A percentile compares a stretch with the other conserved stretches of the same genome.
phyloP scores from a whole-genome alignment of 1,284 basidiomycete species.

The Moniliella sp. region DNA sequence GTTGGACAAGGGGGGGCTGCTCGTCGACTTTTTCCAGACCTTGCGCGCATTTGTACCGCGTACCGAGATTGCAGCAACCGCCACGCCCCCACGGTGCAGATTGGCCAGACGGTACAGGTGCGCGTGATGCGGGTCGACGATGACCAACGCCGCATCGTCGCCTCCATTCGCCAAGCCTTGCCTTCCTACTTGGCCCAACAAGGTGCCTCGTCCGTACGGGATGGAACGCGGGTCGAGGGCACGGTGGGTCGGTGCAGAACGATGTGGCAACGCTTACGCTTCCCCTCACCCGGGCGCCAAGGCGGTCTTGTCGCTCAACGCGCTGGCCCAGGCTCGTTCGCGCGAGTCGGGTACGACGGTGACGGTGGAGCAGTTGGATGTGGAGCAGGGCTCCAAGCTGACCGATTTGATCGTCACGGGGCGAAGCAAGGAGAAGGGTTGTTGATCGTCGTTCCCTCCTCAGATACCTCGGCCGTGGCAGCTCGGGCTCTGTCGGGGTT shows the following conservation, averaged over 20 bases:
- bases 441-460: conserved; percentile 37
- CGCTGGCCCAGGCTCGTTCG: conserved; percentile 73
- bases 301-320: conserved; percentile 63
- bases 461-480: no score
- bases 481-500: no score
- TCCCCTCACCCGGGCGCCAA: conserved; percentile 42
- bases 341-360: no score
- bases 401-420: conserved; percentile 61
- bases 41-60: conserved; percentile 55
- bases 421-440: conserved; percentile 67
- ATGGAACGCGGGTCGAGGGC: conserved; percentile 24
- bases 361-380: no score
- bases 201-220: conserved; percentile 20
- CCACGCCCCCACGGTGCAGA: neutral
- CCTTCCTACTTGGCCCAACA: conserved; percentile 19
- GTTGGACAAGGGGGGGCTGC: conserved; percentile 7
- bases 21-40: conserved; percentile 48
- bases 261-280: conserved; percentile 26
- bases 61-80: conserved; percentile 5
- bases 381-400: conserved; percentile 54
- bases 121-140: conserved; percentile 54
- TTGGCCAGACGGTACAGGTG: conserved; percentile 55
- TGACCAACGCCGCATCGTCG: conserved; percentile 49
- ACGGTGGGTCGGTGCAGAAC: conserved; percentile 21
- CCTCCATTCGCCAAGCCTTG: conserved; percentile 62